These are phyloP conservation scores for Suhomyces taliae DNA, from an alignment of 1,139 yeast species.

Conservation along the genomic window DNA sequence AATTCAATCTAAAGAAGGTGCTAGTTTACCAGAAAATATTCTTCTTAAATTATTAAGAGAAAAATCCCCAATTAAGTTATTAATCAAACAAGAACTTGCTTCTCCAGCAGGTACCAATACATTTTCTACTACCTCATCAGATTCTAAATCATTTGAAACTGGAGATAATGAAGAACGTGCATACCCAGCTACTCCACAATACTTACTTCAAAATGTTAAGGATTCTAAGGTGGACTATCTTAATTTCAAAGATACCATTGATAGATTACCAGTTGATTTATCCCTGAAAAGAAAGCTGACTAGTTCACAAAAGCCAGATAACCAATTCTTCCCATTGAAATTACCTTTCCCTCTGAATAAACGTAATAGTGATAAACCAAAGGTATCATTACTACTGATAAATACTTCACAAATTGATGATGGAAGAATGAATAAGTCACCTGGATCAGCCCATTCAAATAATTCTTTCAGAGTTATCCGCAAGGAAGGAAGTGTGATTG, in stretches of 20 bases:
- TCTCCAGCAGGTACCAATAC: slow-evolving; percentile 37
- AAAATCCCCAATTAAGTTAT: slow-evolving; percentile 41
- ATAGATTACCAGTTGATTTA: slow-evolving; percentile 14
- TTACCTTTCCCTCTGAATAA: slow-evolving; percentile 23
- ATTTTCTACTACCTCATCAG: slow-evolving; percentile 46
- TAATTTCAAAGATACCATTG: slow-evolving; percentile 54
- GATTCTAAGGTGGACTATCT: slow-evolving; percentile 54
- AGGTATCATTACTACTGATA: slow-evolving; percentile 29
- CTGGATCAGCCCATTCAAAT: slow-evolving; percentile 11
- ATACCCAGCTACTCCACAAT: slow-evolving; percentile 64
- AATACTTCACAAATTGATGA: slow-evolving; percentile 22
- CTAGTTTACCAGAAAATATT: slow-evolving; percentile 51
- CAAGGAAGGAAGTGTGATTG: slow-evolving; percentile 67
- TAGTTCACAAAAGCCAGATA: slow-evolving; percentile 2
- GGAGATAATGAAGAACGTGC: slow-evolving; percentile 41
- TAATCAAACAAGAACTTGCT: slow-evolving; percentile 41
- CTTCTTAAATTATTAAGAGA: slow-evolving; percentile 34
- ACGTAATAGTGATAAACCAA: slow-evolving; percentile 12
- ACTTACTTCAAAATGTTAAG: slow-evolving; percentile 44
- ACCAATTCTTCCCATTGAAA: slow-evolving; percentile 21
- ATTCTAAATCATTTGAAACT: slow-evolving; percentile 48
- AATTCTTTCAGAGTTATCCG: slow-evolving; percentile 66
- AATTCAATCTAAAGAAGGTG: slow-evolving; percentile 64
- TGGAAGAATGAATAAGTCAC: slow-evolving; percentile 9
- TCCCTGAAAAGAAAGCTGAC: slow-evolving; percentile 1